Evolutionary conservation across 1,284 basidiomycete genomes (phyloP), one percentile per base, ranked within the genome.

Genomic region (Hypsizygus ulmarius): DNA sequence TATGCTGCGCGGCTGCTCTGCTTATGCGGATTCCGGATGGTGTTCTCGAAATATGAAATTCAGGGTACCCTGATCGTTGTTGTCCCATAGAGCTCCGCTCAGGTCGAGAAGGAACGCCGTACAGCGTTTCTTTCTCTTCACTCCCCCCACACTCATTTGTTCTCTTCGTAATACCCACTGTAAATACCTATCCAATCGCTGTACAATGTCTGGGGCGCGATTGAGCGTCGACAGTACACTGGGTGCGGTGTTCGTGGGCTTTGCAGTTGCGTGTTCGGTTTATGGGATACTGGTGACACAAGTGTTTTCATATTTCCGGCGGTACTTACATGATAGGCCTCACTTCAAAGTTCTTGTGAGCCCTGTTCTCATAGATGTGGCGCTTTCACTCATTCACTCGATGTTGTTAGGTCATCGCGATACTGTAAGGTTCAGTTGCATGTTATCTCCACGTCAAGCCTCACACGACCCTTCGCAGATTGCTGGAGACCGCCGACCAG

Each of bases 241-340:
- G 10, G 83, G 84, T 32, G 82, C 84, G 14, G 64, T 77, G 40
- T 73, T 82, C 53, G 58, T 82, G 43, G 84, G 84, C 34, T 83
- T 82, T 56, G 72, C 74, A 0, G 63, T 71, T 15, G 77, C 84
- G 4, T 78, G 74, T 70, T 67, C 57, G 50, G 62, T 73, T 27
- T 67, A 64, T 59, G 84, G 84, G 16, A 68, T 82, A 29, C 67
- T 84, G 37, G 62, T 73, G 39, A 67, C 75, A 12, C 84, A 87
- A 60, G 66, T 73, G 4, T 79, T 75, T 63, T 69, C 71, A 19
- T 87, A 87, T 56, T 80, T 78, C 58, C 63, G 67, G 53, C 71
- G 74, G 38, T 87, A 81, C 62, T 76, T 77, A 44, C 65, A 66
- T 18, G 84, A 87, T 64, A 73, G 70, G 45, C 18, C 51, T 11